phyloP scores from a whole-genome alignment of 2,329 filamentous ascomycete genomes.

The Nigrospora oryzae region DNA sequence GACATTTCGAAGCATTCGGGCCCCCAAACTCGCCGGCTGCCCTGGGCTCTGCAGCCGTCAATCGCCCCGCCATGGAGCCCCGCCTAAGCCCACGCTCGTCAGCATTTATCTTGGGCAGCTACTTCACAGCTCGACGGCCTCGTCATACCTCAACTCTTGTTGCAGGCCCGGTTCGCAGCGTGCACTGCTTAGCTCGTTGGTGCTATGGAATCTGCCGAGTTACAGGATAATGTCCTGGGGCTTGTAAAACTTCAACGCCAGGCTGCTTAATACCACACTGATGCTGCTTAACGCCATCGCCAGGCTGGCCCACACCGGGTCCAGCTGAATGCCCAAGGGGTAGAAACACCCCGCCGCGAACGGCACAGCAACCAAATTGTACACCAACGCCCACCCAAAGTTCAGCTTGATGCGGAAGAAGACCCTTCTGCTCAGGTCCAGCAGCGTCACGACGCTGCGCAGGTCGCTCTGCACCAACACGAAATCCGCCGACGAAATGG shows the following conservation, averaged over 20 bases:
- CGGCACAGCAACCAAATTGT: conserved; percentile 71
- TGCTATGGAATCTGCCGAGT: too few species aligned
- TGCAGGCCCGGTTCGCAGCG: too few species aligned
- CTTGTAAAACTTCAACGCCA: conserved; percentile 47
- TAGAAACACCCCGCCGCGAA: conserved; percentile 76
- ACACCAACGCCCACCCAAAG: conserved; percentile 77
- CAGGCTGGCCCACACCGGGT: conserved; percentile 79
- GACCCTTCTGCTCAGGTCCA: conserved; percentile 62
- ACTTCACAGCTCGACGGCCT: too few species aligned
- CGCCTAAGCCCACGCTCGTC: too few species aligned
- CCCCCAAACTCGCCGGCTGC: too few species aligned
- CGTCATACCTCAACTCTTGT: too few species aligned
- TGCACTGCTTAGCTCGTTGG: too few species aligned
- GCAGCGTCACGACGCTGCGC: conserved; percentile 60
- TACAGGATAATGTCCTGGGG: too few species aligned
- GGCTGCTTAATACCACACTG: conserved; percentile 76
- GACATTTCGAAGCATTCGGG: too few species aligned
- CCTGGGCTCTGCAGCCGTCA: too few species aligned
- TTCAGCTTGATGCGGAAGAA: conserved; percentile 77
- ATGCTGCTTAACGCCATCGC: conserved; percentile 92
- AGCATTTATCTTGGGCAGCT: too few species aligned
- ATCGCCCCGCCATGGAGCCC: too few species aligned
- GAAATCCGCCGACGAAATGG: conserved; percentile 73
- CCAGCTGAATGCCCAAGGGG: conserved; percentile 48
- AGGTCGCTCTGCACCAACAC: conserved; percentile 71